phyloP scores from a whole-genome alignment of 768 basidiomycete genomes.

The Cubamyces lactineus region DNA sequence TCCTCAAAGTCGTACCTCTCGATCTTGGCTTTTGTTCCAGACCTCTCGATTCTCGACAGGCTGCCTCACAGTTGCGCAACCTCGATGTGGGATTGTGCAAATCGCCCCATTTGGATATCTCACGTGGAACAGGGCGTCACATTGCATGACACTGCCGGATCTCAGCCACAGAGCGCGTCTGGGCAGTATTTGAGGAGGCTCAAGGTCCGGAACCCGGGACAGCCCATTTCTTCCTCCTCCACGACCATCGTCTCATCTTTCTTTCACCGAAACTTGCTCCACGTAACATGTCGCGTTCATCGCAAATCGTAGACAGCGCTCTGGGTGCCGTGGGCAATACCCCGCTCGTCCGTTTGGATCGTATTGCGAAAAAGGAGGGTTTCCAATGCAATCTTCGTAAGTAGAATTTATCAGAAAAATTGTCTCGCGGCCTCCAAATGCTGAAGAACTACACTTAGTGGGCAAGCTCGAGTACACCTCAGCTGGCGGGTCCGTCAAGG shows the following conservation, averaged over 20 bases:
- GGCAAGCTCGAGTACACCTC: slow-evolving; percentile 91
- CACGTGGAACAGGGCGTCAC: neutral
- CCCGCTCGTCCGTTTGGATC: slow-evolving; percentile 85
- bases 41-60: too few species aligned
- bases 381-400: slow-evolving; percentile 88
- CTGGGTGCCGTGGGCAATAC: slow-evolving; percentile 90
- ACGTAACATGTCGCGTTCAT: slow-evolving; percentile 33
- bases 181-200: neutral
- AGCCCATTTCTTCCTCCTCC: slow-evolving; percentile 8
- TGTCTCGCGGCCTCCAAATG: neutral
- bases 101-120: neutral
- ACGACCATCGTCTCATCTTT: slow-evolving; percentile 1
- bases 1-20: too few species aligned
- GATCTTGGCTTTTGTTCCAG: too few species aligned
- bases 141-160: neutral
- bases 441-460: slow-evolving; percentile 46
- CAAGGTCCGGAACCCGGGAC: neutral
- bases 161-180: neutral
- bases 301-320: slow-evolving; percentile 70
- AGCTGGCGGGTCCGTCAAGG: slow-evolving; percentile 93
- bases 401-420: slow-evolving; percentile 35
- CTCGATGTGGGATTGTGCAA: neutral
- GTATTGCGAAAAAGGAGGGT: slow-evolving; percentile 71
- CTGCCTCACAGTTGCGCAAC: neutral
- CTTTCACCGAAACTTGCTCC: slow-evolving; percentile 15